A percentile compares a stretch with the other conserved stretches of the same genome.
Evolutionary conservation across 2,329 filamentous ascomycete genomes (phyloP).

Genomic region (Emergomyces orientalis): DNA sequence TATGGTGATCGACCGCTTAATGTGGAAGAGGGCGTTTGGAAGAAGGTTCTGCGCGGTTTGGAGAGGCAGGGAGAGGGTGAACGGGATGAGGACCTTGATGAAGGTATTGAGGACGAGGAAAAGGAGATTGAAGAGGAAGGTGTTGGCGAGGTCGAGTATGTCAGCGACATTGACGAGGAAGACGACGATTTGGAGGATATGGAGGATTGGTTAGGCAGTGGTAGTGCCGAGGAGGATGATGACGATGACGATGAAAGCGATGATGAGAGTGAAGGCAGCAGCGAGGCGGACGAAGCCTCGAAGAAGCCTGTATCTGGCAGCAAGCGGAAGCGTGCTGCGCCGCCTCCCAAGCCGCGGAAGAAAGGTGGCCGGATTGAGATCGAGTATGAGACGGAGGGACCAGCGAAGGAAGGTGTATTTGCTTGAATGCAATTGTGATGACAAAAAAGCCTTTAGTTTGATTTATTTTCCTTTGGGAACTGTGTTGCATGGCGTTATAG

Average conservation of each 20-base stretch:
- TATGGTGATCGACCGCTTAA: conserved; percentile 94
- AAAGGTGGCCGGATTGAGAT: conserved; percentile 61
- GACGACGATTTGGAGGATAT: conserved; percentile 82
- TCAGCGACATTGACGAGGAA: conserved; percentile 74
- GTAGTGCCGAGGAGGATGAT: conserved; percentile 46
- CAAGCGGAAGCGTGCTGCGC: conserved; percentile 49
- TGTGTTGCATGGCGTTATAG: conserved; percentile 3
- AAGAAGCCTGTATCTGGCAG: conserved; percentile 36
- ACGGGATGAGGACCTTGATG: conserved; percentile 78
- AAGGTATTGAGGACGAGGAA: conserved; percentile 70
- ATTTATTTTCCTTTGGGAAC: not conserved
- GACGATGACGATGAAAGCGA: conserved; percentile 51
- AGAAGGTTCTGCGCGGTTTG: conserved; percentile 85
- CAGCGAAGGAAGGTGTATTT: conserved; percentile 42
- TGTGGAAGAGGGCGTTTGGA: conserved; percentile 91
- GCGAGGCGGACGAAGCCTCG: conserved; percentile 44
- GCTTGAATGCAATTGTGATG: conserved; percentile 22
- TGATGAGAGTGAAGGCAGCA: conserved; percentile 42
- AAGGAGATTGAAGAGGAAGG: conserved; percentile 62
- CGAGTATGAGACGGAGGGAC: conserved; percentile 66
- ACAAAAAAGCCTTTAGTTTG: conserved; percentile 1
- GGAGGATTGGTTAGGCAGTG: conserved; percentile 85
- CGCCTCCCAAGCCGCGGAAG: conserved; percentile 49
- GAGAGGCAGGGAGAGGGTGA: conserved; percentile 77
- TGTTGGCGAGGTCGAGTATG: conserved; percentile 77